Evolutionary conservation across 1,139 yeast species (phyloP).

Genomic region (Suhomyces chickasaworum): DNA sequence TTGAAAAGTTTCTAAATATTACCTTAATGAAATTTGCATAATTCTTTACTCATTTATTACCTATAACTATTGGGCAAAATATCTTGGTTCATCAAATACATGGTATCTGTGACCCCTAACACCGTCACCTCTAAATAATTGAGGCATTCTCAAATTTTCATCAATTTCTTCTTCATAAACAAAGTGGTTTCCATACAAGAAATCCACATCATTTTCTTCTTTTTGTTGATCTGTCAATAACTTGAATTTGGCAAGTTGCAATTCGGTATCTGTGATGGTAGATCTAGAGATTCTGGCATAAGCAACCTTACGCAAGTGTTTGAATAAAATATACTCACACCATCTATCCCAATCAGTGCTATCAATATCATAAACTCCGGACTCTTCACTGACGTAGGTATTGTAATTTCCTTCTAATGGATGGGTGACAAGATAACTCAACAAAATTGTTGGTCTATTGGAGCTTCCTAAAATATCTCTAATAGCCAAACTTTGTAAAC

Average conservation of each 20-base stretch:
- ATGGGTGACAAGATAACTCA: slow-evolving; percentile 86
- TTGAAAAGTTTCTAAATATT: not conserved
- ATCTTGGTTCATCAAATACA: slow-evolving; percentile 89
- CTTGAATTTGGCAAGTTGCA: slow-evolving; percentile 91
- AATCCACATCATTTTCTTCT: slow-evolving; percentile 37
- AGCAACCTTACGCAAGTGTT: slow-evolving; percentile 83
- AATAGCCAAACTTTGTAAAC: slow-evolving; percentile 78
- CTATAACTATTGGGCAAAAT: slow-evolving; percentile 48
- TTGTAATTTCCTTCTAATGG: slow-evolving; percentile 90
- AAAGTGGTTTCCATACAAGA: slow-evolving; percentile 57
- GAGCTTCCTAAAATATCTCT: slow-evolving; percentile 80
- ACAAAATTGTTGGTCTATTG: slow-evolving; percentile 73
- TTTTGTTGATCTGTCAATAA: slow-evolving; percentile 50
- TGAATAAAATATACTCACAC: slow-evolving; percentile 95
- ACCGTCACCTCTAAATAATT: slow-evolving; percentile 86
- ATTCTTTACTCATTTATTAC: not conserved
- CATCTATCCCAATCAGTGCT: slow-evolving; percentile 95
- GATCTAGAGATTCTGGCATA: slow-evolving; percentile 94
- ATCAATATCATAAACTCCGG: slow-evolving; percentile 93
- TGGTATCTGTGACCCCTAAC: slow-evolving; percentile 92
- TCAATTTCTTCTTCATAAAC: slow-evolving; percentile 60
- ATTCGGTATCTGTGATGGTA: slow-evolving; percentile 93
- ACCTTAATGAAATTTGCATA: not conserved
- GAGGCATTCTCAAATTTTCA: slow-evolving; percentile 74
- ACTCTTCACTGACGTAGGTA: slow-evolving; percentile 79